phyloP scores from a whole-genome alignment of 164 flowering plant species.

The Paratinospora sagittata region DNA sequence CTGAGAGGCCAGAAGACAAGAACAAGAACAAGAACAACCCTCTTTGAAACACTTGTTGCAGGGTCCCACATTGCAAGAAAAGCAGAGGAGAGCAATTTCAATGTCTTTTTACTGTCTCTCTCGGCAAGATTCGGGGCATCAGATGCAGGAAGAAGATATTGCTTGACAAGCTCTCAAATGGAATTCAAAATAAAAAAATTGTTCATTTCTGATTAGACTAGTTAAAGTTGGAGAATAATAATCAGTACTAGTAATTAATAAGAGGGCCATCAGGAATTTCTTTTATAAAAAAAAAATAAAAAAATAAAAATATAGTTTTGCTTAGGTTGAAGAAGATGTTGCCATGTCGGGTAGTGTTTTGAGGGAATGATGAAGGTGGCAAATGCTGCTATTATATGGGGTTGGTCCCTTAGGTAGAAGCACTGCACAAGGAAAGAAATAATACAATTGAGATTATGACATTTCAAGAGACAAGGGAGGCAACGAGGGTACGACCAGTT shows the following conservation, averaged over 20 bases:
- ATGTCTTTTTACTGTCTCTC: background rate
- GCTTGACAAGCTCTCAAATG: background rate
- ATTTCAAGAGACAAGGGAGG: background rate
- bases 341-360: background rate
- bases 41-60: background rate
- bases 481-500: background rate
- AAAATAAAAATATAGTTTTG: too few species aligned
- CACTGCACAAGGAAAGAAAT: background rate
- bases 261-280: background rate
- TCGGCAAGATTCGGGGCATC: background rate
- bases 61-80: background rate
- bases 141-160: background rate
- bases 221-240: background rate
- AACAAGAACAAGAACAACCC: background rate
- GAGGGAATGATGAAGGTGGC: background rate
- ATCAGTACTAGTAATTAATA: background rate
- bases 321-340: too few species aligned
- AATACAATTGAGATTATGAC: background rate
- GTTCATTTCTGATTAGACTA: too few species aligned
- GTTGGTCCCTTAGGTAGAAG: background rate
- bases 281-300: too few species aligned
- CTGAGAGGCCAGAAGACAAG: background rate
- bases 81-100: background rate
- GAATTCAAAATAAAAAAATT: too few species aligned
- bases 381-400: background rate